Evolutionary conservation across 768 basidiomycete species (phyloP), one percentile per base, ranked within the genome.

Genomic region (Kwoniella dendrophila): DNA sequence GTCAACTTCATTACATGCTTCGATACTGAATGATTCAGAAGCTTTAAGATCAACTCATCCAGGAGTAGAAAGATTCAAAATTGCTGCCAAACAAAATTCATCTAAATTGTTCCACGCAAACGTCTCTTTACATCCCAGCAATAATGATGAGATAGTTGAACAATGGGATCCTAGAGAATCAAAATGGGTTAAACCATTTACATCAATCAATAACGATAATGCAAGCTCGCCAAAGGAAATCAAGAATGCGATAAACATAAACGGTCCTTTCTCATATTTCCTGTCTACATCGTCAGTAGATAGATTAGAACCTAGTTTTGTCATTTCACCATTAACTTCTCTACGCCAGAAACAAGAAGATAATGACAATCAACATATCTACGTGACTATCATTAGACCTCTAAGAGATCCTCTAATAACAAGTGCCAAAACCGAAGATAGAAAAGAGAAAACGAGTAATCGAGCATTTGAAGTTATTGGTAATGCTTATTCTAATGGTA

Each of bases 251-350:
- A 30, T 85, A 12, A 81, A 83, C 36, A 64, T 92, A 10, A 69
- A 82, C 2, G 94, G 92, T 1, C 92, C 92, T 4, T 96, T 94
- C 72, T 82, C 84, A 27, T 98, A 97, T 79, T 90, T 96, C 75
- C 79, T 93, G 26, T 85, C 88, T 8, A 88, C 89, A 0, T 83
- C 88, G 55, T 90, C 92, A 63, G 89, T 89, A 43, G 90, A 92
- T 78, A 84, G 95, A 12, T 82, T 98, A 66, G 95, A 98, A 78
- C 85, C 89, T 4, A 75, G 81, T 12, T 95, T 97, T 76, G 83
- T 85, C 61, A 89, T 96, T 61, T 82, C 86, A 11, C 60, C 82
- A 94, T 66, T 92, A 94, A 77, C 85, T 88, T 6, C 75, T 81
- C 18, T 93, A 94, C 76, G 82, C 84, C 60, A n/a, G n/a, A n/a